Base-by-base conservation (phyloP, 2,329 filamentous ascomycete genomes). In the Hypoxylon sp. region DNA sequence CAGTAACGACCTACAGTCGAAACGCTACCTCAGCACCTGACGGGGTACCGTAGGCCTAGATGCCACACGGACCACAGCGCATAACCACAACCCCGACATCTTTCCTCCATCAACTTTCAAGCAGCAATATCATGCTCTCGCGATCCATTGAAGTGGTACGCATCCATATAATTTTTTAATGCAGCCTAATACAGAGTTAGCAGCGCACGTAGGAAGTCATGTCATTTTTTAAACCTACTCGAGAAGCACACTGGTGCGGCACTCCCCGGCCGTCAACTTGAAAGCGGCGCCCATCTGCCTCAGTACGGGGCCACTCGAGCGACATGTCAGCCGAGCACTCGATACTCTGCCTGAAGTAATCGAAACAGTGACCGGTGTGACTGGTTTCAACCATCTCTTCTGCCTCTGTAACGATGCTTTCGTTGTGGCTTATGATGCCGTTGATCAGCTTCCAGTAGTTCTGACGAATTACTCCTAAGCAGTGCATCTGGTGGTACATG, bases 401-500 rank as follows among this genome's bases (percentile, higher is more conserved):
- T 7, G 35, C 35, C 23, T 38, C 35, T 25, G 23, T 13, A 16
- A 16, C 11, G 3, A 38, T 13, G 11, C 35, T 38, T 3, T 38
- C 35, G n/a, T 38, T 23, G 2, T 12, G 21, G 12, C 27, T 15
- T 27, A 38, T 6, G 21, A 38, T 16, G 13, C 35, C 35, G 9
- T 8, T 13, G 13, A 38, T 12, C n/a, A 38, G 27, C n/a, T 15
- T 12, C 35, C 35, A 38, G 21, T 38, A 38, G 8, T 17, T 38
- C 15, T 38, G 20, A 15, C 35, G 35, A 17, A 38, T 27, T 9
- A 38, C 35, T 12, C 35, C 35, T 27, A 38, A n/a, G 11, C 35
- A 38, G 35, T 38, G 35, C n/a, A 38, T 38, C 23, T 38, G 35
- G 21, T 38, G 35, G 17, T 27, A 38, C 35, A 38, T 38, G 7